A percentile compares a stretch with the other conserved stretches of the same genome.
Evolutionary conservation across 1,139 yeast genomes (phyloP).

Genomic region (Debaryomycetaceae sp.): DNA sequence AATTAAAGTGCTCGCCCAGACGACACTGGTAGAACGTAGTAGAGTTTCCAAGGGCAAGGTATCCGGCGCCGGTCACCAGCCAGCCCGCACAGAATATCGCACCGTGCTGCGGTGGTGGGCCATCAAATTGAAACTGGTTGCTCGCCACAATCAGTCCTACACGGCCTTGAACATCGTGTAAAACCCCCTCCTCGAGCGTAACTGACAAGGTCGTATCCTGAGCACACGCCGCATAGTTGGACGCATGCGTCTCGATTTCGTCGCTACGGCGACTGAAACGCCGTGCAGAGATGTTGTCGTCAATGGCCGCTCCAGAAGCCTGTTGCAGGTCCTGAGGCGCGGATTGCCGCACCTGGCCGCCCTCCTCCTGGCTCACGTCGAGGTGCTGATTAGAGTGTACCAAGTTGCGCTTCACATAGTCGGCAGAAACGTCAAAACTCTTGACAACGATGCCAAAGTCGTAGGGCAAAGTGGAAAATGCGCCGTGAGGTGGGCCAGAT

Average conservation of each 20-base stretch:
- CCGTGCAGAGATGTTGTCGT: background rate
- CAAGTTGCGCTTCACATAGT: background rate
- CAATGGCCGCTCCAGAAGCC: background rate
- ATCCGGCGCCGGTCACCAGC: conserved; percentile 27
- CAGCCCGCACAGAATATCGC: conserved; percentile 34
- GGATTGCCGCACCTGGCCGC: conserved; percentile 21
- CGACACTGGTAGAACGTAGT: conserved; percentile 32
- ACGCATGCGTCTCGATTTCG: background rate
- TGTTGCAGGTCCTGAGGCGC: conserved; percentile 2
- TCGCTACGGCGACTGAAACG: background rate
- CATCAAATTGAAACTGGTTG: conserved; percentile 36
- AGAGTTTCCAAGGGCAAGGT: conserved; percentile 25
- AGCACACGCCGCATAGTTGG: conserved; percentile 20
- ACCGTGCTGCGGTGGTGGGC: conserved; percentile 36
- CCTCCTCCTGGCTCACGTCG: conserved; percentile 17
- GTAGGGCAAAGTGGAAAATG: conserved; percentile 17
- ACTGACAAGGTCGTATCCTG: conserved; percentile 21
- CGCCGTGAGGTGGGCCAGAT: conserved; percentile 8
- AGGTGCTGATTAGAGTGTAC: conserved; percentile 12
- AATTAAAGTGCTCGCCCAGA: conserved; percentile 31
- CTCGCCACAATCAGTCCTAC: conserved; percentile 34
- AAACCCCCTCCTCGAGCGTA: conserved; percentile 21
- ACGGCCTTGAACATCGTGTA: conserved; percentile 24
- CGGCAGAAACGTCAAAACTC: conserved; percentile 12
- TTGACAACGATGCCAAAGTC: conserved; percentile 26